These are phyloP conservation scores for Phellinidium pouzarii DNA, from an alignment of 1,284 basidiomycete genomes.

Conservation along the genomic window DNA sequence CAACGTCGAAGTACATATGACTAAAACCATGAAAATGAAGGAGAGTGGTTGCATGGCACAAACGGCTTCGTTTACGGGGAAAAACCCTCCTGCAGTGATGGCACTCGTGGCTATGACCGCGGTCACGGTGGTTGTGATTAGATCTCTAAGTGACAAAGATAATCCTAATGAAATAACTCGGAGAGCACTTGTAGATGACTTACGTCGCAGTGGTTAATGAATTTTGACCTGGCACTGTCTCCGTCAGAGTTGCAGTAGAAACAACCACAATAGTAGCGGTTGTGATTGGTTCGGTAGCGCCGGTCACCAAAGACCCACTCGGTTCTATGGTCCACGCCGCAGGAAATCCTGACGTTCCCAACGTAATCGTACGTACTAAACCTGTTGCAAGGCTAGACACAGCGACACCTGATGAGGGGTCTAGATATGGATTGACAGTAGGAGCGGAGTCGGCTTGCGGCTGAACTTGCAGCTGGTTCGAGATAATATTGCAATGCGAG, in stretches of 20 bases:
- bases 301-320: constrained; percentile 13
- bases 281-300: constrained; percentile 12
- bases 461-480: constrained; percentile 32
- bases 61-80: constrained; percentile 15
- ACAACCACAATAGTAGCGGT: constrained; percentile 15
- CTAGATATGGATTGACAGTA: constrained; percentile 20
- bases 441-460: constrained; percentile 31
- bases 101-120: constrained; percentile 16
- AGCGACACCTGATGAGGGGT: constrained; percentile 21
- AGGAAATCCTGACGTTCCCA: constrained; percentile 19
- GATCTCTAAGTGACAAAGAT: background rate
- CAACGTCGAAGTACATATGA: background rate
- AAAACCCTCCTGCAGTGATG: constrained; percentile 17
- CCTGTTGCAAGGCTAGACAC: constrained; percentile 11
- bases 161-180: background rate
- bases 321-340: constrained; percentile 17
- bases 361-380: constrained; percentile 9
- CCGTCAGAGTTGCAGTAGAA: constrained; percentile 11
- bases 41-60: background rate
- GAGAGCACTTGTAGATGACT: background rate
- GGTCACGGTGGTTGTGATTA: constrained; percentile 15
- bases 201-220: constrained; percentile 10
- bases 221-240: constrained; percentile 4
- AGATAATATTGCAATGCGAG: constrained; percentile 15
- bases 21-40: background rate